These are phyloP conservation scores for Pelargonium nanum DNA, from an alignment of 345 rosid genomes.

Conservation along the genomic window DNA sequence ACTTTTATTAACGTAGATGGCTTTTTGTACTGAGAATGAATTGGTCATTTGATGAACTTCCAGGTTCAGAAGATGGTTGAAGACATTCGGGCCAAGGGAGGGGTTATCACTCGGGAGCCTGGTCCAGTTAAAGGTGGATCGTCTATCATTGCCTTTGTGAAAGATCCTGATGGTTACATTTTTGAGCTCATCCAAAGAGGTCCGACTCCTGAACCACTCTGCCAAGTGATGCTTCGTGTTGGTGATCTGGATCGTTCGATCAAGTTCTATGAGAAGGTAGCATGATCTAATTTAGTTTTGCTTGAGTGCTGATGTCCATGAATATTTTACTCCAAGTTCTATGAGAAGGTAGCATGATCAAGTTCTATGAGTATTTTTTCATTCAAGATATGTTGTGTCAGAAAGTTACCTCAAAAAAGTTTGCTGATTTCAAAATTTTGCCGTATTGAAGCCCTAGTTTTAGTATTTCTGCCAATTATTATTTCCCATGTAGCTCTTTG, in stretches of 20 bases:
- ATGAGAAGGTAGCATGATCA: not conserved
- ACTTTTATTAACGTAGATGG: not conserved
- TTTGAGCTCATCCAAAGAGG: conserved; percentile 88
- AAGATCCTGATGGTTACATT: conserved; percentile 92
- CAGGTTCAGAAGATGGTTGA: conserved; percentile 82
- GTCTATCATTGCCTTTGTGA: conserved; percentile 66
- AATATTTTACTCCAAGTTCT: not conserved
- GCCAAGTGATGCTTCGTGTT: conserved; percentile 93
- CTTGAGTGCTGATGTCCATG: not conserved
- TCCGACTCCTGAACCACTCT: conserved; percentile 82
- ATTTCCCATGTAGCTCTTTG: no score
- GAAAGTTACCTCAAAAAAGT: no score
- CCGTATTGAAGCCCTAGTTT: no score
- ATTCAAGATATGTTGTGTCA: no score
- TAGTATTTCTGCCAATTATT: no score
- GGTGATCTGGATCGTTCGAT: conserved; percentile 77
- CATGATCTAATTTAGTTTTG: not conserved
- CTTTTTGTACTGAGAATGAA: conserved; percentile 3
- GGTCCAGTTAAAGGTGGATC: conserved; percentile 89
- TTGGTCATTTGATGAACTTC: not conserved
- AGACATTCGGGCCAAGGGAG: conserved; percentile 62
- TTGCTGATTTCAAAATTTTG: no score
- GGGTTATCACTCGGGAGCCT: conserved; percentile 69
- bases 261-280: conserved; percentile 89
- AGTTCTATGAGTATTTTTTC: no score